phyloP scores from a whole-genome alignment of 176 grass and related monocot species.

The Melocanna baccifera region DNA sequence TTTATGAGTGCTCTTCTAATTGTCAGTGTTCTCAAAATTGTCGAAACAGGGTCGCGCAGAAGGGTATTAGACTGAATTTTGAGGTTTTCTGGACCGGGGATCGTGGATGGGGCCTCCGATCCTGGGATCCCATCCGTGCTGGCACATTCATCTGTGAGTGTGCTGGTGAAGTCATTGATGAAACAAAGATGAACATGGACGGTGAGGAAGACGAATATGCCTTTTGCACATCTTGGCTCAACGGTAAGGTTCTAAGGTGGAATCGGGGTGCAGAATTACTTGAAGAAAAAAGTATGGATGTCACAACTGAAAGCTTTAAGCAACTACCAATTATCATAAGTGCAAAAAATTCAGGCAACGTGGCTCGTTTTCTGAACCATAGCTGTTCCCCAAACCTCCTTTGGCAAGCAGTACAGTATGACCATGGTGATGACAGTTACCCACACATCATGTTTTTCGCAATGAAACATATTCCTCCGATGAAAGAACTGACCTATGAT shows the following conservation, averaged over 20 bases:
- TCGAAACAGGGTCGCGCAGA: conserved; percentile 57
- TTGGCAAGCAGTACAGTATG: conserved; percentile 60
- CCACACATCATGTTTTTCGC: conserved; percentile 75
- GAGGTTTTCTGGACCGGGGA: conserved; percentile 58
- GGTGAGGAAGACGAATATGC: conserved; percentile 41
- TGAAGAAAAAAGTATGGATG: conserved; percentile 15
- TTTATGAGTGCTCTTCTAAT: conserved; percentile 50
- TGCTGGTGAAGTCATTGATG: conserved; percentile 45
- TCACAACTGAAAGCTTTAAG: conserved; percentile 20
- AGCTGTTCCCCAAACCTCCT: conserved; percentile 68
- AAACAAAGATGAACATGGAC: conserved; percentile 24
- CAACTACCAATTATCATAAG: conserved; percentile 46
- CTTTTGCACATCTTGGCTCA: conserved; percentile 25
- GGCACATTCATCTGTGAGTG: conserved; percentile 67
- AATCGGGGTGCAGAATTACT: conserved; percentile 52
- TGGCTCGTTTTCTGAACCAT: conserved; percentile 70
- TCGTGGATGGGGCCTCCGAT: conserved; percentile 60
- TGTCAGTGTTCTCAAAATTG: conserved; percentile 50
- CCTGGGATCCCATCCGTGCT: conserved; percentile 61
- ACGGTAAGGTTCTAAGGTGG: conserved; percentile 32
- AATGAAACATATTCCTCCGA: conserved; percentile 63
- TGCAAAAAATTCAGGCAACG: conserved; percentile 51
- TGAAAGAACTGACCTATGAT: conserved; percentile 70
- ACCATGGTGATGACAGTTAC: conserved; percentile 45
- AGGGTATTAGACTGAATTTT: conserved; percentile 47